These are phyloP conservation scores for Globisporangium cederbergense DNA, from an alignment of 352 stramenopile species.

Conservation along the genomic window DNA sequence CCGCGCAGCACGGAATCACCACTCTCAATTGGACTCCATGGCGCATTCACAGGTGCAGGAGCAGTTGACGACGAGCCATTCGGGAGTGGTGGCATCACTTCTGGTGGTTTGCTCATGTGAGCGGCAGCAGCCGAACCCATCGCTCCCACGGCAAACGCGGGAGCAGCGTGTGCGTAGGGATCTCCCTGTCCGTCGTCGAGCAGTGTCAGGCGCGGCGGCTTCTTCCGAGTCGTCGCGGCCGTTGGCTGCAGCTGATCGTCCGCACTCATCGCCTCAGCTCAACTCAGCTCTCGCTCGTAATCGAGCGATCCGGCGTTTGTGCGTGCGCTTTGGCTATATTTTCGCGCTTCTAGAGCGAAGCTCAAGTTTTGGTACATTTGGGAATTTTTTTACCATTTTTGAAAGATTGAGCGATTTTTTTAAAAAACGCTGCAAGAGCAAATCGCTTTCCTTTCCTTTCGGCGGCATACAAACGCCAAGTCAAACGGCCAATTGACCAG, in stretches of 20 bases:
- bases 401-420: too few species aligned
- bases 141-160: background rate
- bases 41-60: background rate
- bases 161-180: constrained; percentile 16
- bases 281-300: background rate
- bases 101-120: background rate
- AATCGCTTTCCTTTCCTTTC: too few species aligned
- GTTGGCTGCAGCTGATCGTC: background rate
- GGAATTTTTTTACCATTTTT: too few species aligned
- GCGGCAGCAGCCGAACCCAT: background rate
- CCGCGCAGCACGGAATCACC: background rate
- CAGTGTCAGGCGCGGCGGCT: constrained; percentile 16
- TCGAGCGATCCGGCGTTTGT: background rate
- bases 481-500: too few species aligned
- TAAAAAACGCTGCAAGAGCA: too few species aligned
- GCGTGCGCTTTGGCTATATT: background rate
- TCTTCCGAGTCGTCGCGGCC: constrained; percentile 2
- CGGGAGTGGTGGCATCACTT: background rate
- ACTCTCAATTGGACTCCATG: constrained; percentile 8
- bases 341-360: too few species aligned
- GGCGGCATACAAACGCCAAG: too few species aligned
- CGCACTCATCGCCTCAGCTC: constrained; percentile 2
- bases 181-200: background rate
- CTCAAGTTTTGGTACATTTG: too few species aligned
- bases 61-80: background rate